Evolutionary conservation across 139 green algal genomes (phyloP), one percentile per base, ranked within the genome.

Genomic region (Chlorella sp.): DNA sequence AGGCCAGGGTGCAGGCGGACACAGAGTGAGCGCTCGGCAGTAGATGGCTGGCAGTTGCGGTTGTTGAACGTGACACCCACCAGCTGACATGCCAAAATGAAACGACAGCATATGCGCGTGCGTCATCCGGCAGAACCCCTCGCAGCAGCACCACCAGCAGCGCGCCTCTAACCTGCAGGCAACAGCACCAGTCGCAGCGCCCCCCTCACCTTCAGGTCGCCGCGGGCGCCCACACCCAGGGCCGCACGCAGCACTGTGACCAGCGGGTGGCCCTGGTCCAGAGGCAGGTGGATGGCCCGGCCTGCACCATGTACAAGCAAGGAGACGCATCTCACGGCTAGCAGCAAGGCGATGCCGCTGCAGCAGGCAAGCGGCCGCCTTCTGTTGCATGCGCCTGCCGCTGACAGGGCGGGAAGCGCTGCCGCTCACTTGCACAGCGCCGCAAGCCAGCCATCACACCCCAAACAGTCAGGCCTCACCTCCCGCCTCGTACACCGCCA

Each of bases 201-300:
- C 16, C 64, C 36, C 30, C 68, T 19, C 38, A 80, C 75, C 65
- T 79, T 87, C 40, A 87, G 56, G 72, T 87, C 85, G 2, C 72
- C 80, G 17, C 48, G 43, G 8, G 80, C 79, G 48, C 83, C 81
- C n/a, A 74, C 62, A 13, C 67, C 54, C 51, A 82, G 80, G 20
- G 64, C 86, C 51, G 75, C 78, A 24, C 32, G 54, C 73, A 84
- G 76, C 76, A 93, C 84, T 2, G 84, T 84, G 16, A 97, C 85
- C 58, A 97, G 80, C 2, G 92, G 87, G 78, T 94, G 78, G 36
- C 84, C 79, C 16, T 75, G 14, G 22, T 92, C 74, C 46, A 97
- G 82, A 0, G 93, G 93, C 56, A 96, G 72, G 70, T 89, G 84
- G 46, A 95, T 92, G 73, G n/a, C 67, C 24, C 48, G 43, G 58